A percentile compares a stretch with the other conserved stretches of the same genome.
Evolutionary conservation across 2,329 filamentous ascomycete species (phyloP).

Genomic region (Hirsutella rhossiliensis): DNA sequence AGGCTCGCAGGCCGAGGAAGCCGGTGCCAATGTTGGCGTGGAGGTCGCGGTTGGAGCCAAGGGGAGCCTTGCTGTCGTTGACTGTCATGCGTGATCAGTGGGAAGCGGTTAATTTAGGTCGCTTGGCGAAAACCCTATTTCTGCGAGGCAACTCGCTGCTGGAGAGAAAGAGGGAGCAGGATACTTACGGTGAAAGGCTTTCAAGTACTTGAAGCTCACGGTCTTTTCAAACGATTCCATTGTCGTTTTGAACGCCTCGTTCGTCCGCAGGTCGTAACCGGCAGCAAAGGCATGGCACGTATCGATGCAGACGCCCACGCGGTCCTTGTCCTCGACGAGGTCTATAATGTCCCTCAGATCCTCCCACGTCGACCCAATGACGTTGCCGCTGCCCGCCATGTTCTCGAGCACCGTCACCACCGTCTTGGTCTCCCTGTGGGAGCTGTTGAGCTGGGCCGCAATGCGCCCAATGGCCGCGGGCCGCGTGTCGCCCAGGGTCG

Average conservation of each 20-base stretch:
- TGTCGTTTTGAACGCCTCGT: constrained; percentile 59
- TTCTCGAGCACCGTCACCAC: constrained; percentile 87
- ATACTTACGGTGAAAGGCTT: constrained; percentile 56
- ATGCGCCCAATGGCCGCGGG: constrained; percentile 65
- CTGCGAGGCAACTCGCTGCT: neutral
- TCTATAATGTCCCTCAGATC: constrained; percentile 79
- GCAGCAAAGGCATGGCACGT: constrained; percentile 95
- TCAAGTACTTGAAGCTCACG: constrained; percentile 69
- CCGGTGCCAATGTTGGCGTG: constrained; percentile 96
- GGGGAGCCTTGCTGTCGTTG: constrained; percentile 90
- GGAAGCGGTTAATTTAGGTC: neutral
- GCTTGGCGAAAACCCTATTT: neutral
- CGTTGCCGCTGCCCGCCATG: constrained; percentile 84
- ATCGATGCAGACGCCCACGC: constrained; percentile 90
- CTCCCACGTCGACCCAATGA: constrained; percentile 74
- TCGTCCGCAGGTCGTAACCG: constrained; percentile 77
- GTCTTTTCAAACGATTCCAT: constrained; percentile 64
- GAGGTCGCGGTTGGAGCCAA: constrained; percentile 70
- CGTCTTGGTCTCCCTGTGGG: constrained; percentile 61
- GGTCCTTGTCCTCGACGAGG: constrained; percentile 64
- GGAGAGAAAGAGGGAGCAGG: neutral
- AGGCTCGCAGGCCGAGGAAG: constrained; percentile 80
- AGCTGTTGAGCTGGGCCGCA: constrained; percentile 68
- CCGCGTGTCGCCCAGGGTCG: constrained; percentile 55
- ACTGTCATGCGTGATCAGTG: constrained; percentile 30